Evolutionary conservation across 2,329 filamentous ascomycete species (phyloP).

Genomic region (Trichoderma arundinaceum): DNA sequence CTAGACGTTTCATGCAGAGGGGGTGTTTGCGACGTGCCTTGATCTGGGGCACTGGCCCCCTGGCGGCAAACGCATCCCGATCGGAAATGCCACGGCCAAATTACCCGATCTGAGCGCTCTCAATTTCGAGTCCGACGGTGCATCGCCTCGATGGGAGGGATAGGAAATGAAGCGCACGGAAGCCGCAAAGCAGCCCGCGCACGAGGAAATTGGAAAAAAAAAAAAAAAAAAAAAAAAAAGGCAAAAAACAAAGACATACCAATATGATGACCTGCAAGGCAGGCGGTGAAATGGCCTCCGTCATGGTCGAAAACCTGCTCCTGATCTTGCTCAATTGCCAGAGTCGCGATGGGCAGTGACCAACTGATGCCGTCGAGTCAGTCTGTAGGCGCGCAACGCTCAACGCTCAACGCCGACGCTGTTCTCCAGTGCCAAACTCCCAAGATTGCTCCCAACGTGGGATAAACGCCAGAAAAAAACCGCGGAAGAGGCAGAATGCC

Average conservation of each 20-base stretch:
- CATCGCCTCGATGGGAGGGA: constrained; percentile 2
- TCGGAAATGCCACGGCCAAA: constrained; percentile 30
- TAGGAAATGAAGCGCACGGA: constrained; percentile 6
- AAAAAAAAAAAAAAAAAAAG: background rate
- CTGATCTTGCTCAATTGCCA: constrained; percentile 1
- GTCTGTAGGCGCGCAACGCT: constrained; percentile 20
- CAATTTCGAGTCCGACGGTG: constrained; percentile 18
- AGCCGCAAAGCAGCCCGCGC: background rate
- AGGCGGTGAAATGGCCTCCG: constrained; percentile 46
- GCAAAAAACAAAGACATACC: constrained; percentile 57
- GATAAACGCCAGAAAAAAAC: background rate
- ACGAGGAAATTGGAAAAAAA: background rate
- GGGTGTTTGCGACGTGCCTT: constrained; percentile 23
- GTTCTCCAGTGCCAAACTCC: constrained; percentile 10
- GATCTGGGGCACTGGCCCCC: constrained; percentile 27
- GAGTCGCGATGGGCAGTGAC: constrained; percentile 10
- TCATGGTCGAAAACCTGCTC: constrained; percentile 28
- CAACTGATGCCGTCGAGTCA: constrained; percentile 18
- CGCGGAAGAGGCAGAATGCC: constrained; percentile 1
- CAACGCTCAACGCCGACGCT: constrained; percentile 24
- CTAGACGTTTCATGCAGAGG: constrained; percentile 30
- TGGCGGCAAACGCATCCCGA: constrained; percentile 30
- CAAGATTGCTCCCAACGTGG: background rate
- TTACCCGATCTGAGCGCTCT: constrained; percentile 29
- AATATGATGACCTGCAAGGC: constrained; percentile 76